A percentile compares a stretch with the other conserved stretches of the same genome.
Conservation (phyloP, 768 basidiomycete genomes). For the Ephemerocybe angulata region DNA sequence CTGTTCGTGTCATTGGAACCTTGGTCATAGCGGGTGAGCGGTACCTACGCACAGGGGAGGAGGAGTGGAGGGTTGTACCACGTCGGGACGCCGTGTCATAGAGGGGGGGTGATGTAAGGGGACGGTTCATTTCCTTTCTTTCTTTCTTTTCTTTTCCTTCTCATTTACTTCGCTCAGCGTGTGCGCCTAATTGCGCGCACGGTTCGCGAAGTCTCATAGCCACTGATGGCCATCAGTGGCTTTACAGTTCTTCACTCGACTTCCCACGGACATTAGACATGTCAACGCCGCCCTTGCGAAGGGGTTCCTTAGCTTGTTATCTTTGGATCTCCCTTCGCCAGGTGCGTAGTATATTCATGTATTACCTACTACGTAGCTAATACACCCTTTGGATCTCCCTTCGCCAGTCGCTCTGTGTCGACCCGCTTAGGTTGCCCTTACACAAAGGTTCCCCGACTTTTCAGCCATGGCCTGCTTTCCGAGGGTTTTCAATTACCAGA, state of each 20-base stretch:
- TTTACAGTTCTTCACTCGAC: neutral
- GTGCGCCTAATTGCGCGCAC: too few relatives aligned
- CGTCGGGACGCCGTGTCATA: neutral
- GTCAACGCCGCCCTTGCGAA: neutral
- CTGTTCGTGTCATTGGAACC: too few relatives aligned
- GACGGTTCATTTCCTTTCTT: neutral
- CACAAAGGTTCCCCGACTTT: too few relatives aligned
- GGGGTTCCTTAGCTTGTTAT: neutral
- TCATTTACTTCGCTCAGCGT: too few relatives aligned
- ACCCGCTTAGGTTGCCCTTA: neutral
- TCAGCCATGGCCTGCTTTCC: too few relatives aligned
- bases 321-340: neutral
- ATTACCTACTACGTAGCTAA: neutral
- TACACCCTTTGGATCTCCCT: neutral
- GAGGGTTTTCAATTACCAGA: too few relatives aligned
- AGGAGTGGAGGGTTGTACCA: neutral
- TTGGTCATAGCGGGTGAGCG: too few relatives aligned
- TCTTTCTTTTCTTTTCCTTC: neutral
- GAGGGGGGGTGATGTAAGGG: neutral
- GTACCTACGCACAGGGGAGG: too few relatives aligned
- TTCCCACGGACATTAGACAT: neutral
- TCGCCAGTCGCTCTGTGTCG: neutral
- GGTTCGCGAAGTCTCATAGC: neutral
- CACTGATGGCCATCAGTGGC: neutral
- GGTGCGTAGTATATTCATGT: neutral